Evolutionary conservation across 1,284 basidiomycete species (phyloP), one percentile per base, ranked within the genome.

Genomic region (Heterobasidion annosum): DNA sequence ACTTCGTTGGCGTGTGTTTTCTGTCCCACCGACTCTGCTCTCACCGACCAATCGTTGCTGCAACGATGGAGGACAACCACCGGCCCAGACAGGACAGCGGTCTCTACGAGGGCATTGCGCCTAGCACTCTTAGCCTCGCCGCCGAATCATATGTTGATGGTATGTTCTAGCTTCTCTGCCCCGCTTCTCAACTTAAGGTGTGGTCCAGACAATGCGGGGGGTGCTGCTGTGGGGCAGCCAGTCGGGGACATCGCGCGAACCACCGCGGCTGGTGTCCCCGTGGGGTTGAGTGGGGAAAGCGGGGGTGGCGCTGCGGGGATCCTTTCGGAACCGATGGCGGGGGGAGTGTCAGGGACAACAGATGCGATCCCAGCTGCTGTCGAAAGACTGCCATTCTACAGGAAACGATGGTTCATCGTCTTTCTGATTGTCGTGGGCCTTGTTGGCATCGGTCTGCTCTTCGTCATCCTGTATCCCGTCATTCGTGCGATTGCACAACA

Each of bases 401-500:
- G 70, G 57, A 66, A 67, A 55, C 67, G 65, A 42, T 70, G 67
- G 65, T 75, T 83, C 61, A 77, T 86, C 54, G 64, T 82, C 51
- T 71, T 64, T 46, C 61, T 60, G 52, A 48, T 67, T 51, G 56
- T 75, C 32, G 61, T 55, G 1, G 57, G 73, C 15, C 72, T 76
- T 8, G 61, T 86, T 15, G 77, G 70, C 44, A 83, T 88, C 53
- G 79, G 74, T 10, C 64, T 86, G 16, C 64, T 87, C 8, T 86
- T 87, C 67, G 76, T 86, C 56, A 52, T 85, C 32, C 65, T 85
- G 19, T 87, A 77, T 64, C 83, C 84, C 5, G 79, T 87, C 55
- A 70, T 87, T 54, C 73, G 70, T 50, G 83, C 84, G 43, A 82
- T 86, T 56, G 73, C 78, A 34, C 83, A 85, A 59, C 73, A 79